Conservation (phyloP, 805 yeast species). For the Candida incommunis region DNA sequence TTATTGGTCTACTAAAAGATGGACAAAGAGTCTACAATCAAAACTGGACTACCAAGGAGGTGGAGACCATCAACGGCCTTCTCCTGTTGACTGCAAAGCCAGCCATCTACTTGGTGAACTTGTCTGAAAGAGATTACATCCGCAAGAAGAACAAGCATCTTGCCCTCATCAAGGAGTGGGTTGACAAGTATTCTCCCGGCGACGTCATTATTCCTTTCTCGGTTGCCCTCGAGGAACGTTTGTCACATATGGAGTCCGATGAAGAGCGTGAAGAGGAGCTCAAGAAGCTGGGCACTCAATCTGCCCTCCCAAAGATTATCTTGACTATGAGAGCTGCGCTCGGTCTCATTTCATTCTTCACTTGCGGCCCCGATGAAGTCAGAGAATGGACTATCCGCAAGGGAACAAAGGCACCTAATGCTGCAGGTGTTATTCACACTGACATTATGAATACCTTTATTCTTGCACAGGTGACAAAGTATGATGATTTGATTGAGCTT, state of each 20-base stretch:
- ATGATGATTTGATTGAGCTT: constrained; percentile 56
- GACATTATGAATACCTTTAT: constrained; percentile 92
- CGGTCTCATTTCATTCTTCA: constrained; percentile 84
- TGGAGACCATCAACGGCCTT: constrained; percentile 78
- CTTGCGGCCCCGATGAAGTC: constrained; percentile 92
- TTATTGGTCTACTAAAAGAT: constrained; percentile 62
- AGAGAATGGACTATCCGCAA: constrained; percentile 95
- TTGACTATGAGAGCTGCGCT: constrained; percentile 76
- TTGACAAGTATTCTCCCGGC: constrained; percentile 74
- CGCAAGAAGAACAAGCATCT: constrained; percentile 83
- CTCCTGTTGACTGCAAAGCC: constrained; percentile 90
- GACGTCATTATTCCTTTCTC: constrained; percentile 86
- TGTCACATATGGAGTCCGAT: constrained; percentile 75
- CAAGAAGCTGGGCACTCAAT: constrained; percentile 54
- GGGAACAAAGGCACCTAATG: constrained; percentile 93
- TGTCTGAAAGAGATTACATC: constrained; percentile 76
- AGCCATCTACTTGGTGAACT: constrained; percentile 79
- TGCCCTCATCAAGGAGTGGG: constrained; percentile 77
- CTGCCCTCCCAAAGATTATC: constrained; percentile 79
- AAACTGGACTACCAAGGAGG: constrained; percentile 81
- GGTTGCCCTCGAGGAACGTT: constrained; percentile 81
- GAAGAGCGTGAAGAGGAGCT: constrained; percentile 69
- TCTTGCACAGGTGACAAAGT: constrained; percentile 85
- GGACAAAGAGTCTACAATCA: constrained; percentile 85
- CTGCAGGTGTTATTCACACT: constrained; percentile 96